Evolutionary conservation across 164 flowering plant genomes (phyloP), one percentile per base, ranked within the genome.

Genomic region (Kingdonia uniflora): DNA sequence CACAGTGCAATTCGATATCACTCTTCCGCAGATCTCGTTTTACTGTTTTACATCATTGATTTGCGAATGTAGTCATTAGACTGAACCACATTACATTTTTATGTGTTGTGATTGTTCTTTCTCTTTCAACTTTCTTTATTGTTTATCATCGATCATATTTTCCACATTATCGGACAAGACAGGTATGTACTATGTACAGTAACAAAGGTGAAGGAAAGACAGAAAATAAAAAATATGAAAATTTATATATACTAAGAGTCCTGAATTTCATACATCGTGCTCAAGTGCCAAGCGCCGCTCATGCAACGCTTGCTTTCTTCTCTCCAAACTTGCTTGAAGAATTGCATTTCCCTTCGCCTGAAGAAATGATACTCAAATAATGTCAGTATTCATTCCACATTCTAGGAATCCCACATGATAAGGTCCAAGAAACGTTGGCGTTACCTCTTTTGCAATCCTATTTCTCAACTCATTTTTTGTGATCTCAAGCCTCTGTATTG

Each of bases 311-410:
- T 87, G 97, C 74, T 94, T 94, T 74, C 96, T 75, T 76, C 96
- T 76, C 70, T 94, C 99, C 76, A 94, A 70, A 80, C 96, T 94
- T 58, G 99, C 97, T 69, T 89, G 99, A 53, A 94, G 66, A 59
- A 89, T 80, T 57, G 95, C 97, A 76, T 94, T 94, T 51, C 97
- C 97, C 63, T 91, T 78, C 11, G 96, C 99, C 99, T 92, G 63
- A 37, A 33, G 71, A 19, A 16, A 62, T 39, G 42, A 60, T 21
- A 40, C 1, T 1, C 22, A 60, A 64, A 42, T 55, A 33, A 12
- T 26, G 24, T 63, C 52, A 68, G 55, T 39, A 39, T 22, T 52
- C 19, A 54, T 40, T 58, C 35, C 13, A 49, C 45, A 44, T 3
- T 14, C 19, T 13, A 17, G 6, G 48, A 15, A 11, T 2, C 22